Conservation (phyloP, 1,284 basidiomycete genomes). For the Ceratobasidium sp. region DNA sequence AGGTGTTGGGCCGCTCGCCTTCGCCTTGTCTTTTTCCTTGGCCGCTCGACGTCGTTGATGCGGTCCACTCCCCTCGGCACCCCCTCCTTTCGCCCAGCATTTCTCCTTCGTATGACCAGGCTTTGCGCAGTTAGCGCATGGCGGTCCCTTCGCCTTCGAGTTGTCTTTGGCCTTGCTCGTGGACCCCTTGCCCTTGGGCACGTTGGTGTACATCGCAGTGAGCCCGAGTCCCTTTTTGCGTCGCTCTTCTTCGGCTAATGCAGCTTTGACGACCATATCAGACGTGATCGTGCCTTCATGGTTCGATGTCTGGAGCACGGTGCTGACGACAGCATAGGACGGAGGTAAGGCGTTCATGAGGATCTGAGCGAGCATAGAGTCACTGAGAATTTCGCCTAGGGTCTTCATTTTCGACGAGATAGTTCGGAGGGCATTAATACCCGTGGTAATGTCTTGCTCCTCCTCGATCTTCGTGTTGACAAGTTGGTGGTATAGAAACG, state of each 20-base stretch:
- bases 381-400: background rate
- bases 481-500: constrained; percentile 23
- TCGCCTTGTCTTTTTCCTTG: background rate
- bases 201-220: constrained; percentile 1
- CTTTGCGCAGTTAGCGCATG: constrained; percentile 24
- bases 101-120: constrained; percentile 19
- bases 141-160: background rate
- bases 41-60: background rate
- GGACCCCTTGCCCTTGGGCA: background rate
- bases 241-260: constrained; percentile 22
- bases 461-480: background rate
- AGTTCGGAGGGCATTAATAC: constrained; percentile 3
- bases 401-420: constrained; percentile 15
- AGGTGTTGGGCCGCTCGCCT: background rate
- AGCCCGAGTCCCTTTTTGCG: constrained; percentile 19
- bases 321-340: constrained; percentile 26
- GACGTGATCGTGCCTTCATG: background rate
- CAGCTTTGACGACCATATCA: constrained; percentile 11
- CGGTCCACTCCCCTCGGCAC: constrained; percentile 36
- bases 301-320: constrained; percentile 12
- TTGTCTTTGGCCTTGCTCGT: background rate
- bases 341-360: constrained; percentile 22
- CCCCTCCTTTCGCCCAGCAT: constrained; percentile 51
- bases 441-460: constrained; percentile 3
- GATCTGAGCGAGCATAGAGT: background rate